Evolutionary conservation across 352 stramenopile species (phyloP).

Genomic region (Pythium aristosporum): DNA sequence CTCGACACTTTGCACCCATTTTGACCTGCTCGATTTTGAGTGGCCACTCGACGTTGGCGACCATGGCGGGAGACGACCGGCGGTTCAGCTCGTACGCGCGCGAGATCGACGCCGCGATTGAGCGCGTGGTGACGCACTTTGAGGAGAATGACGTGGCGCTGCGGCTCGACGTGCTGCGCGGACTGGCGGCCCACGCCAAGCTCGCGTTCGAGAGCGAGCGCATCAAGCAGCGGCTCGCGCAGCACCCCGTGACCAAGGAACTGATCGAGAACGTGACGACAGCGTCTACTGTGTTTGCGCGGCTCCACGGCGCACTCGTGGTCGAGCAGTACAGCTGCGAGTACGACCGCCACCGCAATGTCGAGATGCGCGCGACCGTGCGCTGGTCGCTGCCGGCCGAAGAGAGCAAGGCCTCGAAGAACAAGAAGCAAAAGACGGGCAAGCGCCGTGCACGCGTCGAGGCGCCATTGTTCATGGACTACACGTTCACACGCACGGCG

Average conservation of each 20-base stretch:
- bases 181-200: conserved; percentile 52
- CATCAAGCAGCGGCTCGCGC: conserved; percentile 50
- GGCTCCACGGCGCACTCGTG: conserved; percentile 35
- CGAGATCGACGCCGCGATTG: conserved; percentile 63
- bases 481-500: conserved; percentile 47
- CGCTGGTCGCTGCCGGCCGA: conserved; percentile 42
- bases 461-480: conserved; percentile 41
- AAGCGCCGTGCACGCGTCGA: conserved; percentile 39
- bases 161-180: conserved; percentile 65
- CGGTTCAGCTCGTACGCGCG: conserved; percentile 59
- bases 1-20: conserved; percentile 6
- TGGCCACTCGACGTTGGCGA: conserved; percentile 8
- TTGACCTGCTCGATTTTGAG: conserved; percentile 1
- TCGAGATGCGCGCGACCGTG: conserved; percentile 55
- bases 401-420: conserved; percentile 17
- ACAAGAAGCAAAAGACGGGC: conserved; percentile 10
- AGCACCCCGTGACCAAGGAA: conserved; percentile 65
- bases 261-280: conserved; percentile 53
- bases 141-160: conserved; percentile 66
- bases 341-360: conserved; percentile 62
- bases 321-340: conserved; percentile 63
- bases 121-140: conserved; percentile 72
- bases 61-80: conserved; percentile 36
- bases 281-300: conserved; percentile 46
- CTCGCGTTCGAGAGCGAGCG: conserved; percentile 70